Evolutionary conservation across 225 moss, liverwort and hornwort species (phyloP).

Genomic region (Bryoerythrophyllum caledonicum): DNA sequence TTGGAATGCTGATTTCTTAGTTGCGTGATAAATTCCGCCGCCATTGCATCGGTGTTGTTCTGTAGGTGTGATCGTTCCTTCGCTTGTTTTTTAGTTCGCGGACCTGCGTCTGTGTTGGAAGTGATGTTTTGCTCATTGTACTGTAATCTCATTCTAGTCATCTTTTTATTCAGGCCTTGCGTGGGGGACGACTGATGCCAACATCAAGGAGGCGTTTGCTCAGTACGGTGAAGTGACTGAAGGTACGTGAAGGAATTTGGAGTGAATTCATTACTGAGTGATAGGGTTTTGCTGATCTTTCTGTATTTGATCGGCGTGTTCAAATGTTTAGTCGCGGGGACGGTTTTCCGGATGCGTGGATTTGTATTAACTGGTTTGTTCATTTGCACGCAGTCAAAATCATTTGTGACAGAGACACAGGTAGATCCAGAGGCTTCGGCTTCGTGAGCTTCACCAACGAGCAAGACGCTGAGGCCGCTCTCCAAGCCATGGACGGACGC

Average conservation of each 20-base stretch:
- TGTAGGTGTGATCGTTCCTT: background rate
- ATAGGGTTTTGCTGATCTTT: background rate
- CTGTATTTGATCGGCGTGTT: background rate
- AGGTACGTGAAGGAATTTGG: conserved; percentile 2
- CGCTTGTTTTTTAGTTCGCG: background rate
- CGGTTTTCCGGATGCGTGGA: background rate
- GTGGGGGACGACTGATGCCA: conserved; percentile 66
- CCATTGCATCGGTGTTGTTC: background rate
- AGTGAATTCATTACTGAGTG: background rate
- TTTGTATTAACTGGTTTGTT: background rate
- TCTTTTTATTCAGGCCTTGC: conserved; percentile 36
- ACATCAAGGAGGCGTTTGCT: conserved; percentile 62
- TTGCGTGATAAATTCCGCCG: background rate
- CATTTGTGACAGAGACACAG: conserved; percentile 74
- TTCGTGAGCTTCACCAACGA: conserved; percentile 64
- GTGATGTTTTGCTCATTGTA: background rate
- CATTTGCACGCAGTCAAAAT: conserved; percentile 47
- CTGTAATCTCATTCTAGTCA: background rate
- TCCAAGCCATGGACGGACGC: conserved; percentile 71
- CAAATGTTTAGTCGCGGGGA: background rate
- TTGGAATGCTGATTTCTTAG: background rate
- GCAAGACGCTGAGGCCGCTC: conserved; percentile 59
- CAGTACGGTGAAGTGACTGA: conserved; percentile 61
- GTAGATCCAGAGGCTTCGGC: conserved; percentile 75
- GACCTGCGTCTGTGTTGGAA: background rate